Percentiles rank a stretch among this genome's conserved stretches.
phyloP scores from a whole-genome alignment of 305 asterid genomes.

The Rubia peregrina region DNA sequence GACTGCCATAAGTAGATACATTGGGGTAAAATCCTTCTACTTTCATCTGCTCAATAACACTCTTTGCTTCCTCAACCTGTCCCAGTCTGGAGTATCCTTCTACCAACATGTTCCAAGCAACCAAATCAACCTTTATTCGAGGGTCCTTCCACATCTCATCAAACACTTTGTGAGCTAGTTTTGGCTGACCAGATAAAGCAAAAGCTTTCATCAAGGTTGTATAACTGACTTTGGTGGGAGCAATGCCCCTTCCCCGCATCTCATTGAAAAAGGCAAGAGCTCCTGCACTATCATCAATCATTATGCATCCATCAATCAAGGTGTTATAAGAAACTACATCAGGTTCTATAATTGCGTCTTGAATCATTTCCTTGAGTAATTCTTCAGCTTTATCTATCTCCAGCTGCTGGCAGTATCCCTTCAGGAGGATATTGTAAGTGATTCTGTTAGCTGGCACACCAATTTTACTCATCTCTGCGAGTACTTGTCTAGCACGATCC shows the following conservation, averaged over 20 bases:
- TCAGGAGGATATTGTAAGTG: conserved; percentile 81
- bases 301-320: conserved; percentile 78
- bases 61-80: conserved; percentile 63
- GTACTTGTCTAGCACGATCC: conserved; percentile 71
- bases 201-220: conserved; percentile 98
- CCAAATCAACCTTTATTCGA: conserved; percentile 73
- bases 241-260: conserved; percentile 81
- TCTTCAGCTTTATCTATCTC: conserved; percentile 85
- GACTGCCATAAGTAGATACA: conserved; percentile 88
- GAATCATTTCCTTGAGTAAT: conserved; percentile 56
- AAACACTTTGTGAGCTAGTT: conserved; percentile 66
- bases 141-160: conserved; percentile 93
- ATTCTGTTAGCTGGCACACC: conserved; percentile 67
- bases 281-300: conserved; percentile 72
- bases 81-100: conserved; percentile 82
- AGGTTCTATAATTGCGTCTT: conserved; percentile 56
- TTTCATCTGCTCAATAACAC: conserved; percentile 60
- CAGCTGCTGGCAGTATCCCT: conserved; percentile 82
- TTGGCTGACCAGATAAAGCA: conserved; percentile 78
- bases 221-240: conserved; percentile 85
- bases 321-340: conserved; percentile 93
- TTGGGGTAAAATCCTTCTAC: conserved; percentile 58
- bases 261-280: conserved; percentile 85
- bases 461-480: conserved; percentile 58
- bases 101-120: conserved; percentile 95